Percentiles rank a stretch among this genome's conserved stretches.
These are phyloP conservation scores for Claviceps pusilla DNA, from an alignment of 2,329 filamentous ascomycete genomes.

Conservation along the genomic window DNA sequence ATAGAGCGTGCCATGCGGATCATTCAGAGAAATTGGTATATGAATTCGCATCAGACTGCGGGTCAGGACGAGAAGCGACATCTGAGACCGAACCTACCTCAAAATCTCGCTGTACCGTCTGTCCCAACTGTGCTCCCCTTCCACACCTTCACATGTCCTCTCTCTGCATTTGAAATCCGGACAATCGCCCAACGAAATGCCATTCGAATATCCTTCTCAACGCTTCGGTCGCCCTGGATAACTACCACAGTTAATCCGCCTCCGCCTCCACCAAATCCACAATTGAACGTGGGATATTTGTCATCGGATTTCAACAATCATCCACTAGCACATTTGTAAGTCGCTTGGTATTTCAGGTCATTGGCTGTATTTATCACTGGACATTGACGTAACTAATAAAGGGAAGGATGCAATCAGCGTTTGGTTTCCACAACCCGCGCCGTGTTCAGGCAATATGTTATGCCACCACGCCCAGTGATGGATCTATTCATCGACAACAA, in stretches of 20 bases:
- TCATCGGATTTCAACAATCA: conserved; percentile 99
- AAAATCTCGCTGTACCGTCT: conserved; percentile 59
- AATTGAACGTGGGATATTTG: conserved; percentile 86
- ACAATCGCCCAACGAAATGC: conserved; percentile 92
- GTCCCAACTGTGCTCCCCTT: conserved; percentile 93
- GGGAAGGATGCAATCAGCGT: conserved; percentile 83
- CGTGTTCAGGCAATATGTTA: conserved; percentile 84
- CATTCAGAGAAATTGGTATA: conserved; percentile 75
- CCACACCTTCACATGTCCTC: conserved; percentile 90
- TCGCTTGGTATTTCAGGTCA: neutral
- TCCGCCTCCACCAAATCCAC: conserved; percentile 63
- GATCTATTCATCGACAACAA: conserved; percentile 74
- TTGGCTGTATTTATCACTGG: neutral
- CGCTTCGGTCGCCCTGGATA: conserved; percentile 75
- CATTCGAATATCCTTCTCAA: conserved; percentile 80
- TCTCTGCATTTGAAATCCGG: conserved; percentile 81
- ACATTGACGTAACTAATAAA: neutral
- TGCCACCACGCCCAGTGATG: conserved; percentile 82
- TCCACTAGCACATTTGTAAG: conserved; percentile 73
- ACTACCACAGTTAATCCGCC: conserved; percentile 69
- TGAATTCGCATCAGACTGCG: conserved; percentile 56
- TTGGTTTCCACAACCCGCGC: conserved; percentile 66
- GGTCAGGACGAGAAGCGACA: conserved; percentile 45
- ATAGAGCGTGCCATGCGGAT: conserved; percentile 71
- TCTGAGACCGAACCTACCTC: conserved; percentile 56